Base-by-base conservation (phyloP, 2,329 filamentous ascomycete genomes). In the Davidsoniella eucalypti region DNA sequence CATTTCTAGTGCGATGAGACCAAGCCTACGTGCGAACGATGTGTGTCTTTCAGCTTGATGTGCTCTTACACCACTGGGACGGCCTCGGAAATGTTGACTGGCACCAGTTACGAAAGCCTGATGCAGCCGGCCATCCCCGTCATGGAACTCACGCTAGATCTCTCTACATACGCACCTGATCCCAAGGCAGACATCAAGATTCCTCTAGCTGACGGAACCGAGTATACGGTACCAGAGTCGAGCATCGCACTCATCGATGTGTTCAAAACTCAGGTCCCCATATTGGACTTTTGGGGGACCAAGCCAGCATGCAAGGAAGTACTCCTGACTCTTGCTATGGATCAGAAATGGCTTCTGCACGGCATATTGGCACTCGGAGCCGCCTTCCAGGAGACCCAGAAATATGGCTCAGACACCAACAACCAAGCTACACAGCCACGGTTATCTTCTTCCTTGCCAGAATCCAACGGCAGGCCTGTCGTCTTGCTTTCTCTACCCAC, bases 1-100 rank as follows among this genome's bases (percentile, higher is more conserved):
- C 54, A 47, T 49, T 57, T 42, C 21, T 48, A 75, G 72, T 78
- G 74, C 54, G 75, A 78, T 56, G 73, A 77, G 56, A 55, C 56
- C 2, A 69, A 64, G 39, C 74, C 73, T 0, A 55, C 58, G 1
- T 78, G 73, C 56, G 60, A 62, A 33, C 70, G 68, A 52, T 78
- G 75, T 56, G 45, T 60, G 9, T 56, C 61, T 2, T 73, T 66
- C 48, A 66, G 70, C 14, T 68, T 73, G 3, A 59, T 63, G 7
- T 76, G 73, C 59, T 65, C 65, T 51, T 76, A 72, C 54, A 62
- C 66, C 7, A 54, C 59, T 45, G 49, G 9, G 59, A 59, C 4
- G 8, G 21, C 33, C 10, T 23, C 18, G 52, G 55, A 5, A 5
- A 40, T 16, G 18, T 9, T 8, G 37, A 16, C 6, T 23, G 10